Evolutionary conservation across 1,139 yeast genomes (phyloP).

Genomic region (Meyerozyma elateridarum): DNA sequence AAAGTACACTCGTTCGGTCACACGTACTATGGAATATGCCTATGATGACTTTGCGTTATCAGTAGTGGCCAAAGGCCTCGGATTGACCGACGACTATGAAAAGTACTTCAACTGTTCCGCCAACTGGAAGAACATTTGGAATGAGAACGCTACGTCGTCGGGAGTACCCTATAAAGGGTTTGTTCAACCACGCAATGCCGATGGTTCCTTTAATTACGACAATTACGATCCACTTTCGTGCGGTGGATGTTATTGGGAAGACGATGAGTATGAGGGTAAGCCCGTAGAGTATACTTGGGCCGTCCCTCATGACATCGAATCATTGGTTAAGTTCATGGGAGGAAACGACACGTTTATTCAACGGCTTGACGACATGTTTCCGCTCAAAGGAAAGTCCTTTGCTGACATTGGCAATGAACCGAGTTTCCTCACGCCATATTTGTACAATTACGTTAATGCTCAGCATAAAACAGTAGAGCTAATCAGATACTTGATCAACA

Average conservation of each 20-base stretch:
- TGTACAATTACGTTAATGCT: slow-evolving; percentile 25
- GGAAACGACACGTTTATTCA: slow-evolving; percentile 21
- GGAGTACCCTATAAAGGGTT: slow-evolving; percentile 25
- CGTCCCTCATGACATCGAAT: slow-evolving; percentile 30
- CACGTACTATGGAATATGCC: slow-evolving; percentile 35
- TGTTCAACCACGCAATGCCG: slow-evolving; percentile 28
- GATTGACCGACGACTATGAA: slow-evolving; percentile 17
- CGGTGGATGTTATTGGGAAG: slow-evolving; percentile 29
- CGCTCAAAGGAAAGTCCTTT: slow-evolving; percentile 21
- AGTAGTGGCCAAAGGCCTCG: slow-evolving; percentile 31
- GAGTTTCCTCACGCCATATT: slow-evolving; percentile 29
- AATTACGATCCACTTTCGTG: slow-evolving; percentile 27
- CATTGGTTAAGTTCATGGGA: slow-evolving; percentile 24
- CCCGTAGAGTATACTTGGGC: slow-evolving; percentile 32
- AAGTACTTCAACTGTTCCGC: slow-evolving; percentile 31
- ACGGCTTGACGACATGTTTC: slow-evolving; percentile 35
- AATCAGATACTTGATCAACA: slow-evolving; percentile 25
- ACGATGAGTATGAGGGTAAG: slow-evolving; percentile 25
- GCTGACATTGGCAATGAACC: slow-evolving; percentile 35
- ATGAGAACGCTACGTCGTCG: slow-evolving; percentile 19
- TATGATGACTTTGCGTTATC: slow-evolving; percentile 34
- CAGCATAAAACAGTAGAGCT: slow-evolving; percentile 28
- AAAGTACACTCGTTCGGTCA: slow-evolving; percentile 27
- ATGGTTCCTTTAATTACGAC: slow-evolving; percentile 22
- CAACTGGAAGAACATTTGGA: slow-evolving; percentile 38